phyloP scores from a whole-genome alignment of 306 rosid genomes.

The Phaseolus lunatus region DNA sequence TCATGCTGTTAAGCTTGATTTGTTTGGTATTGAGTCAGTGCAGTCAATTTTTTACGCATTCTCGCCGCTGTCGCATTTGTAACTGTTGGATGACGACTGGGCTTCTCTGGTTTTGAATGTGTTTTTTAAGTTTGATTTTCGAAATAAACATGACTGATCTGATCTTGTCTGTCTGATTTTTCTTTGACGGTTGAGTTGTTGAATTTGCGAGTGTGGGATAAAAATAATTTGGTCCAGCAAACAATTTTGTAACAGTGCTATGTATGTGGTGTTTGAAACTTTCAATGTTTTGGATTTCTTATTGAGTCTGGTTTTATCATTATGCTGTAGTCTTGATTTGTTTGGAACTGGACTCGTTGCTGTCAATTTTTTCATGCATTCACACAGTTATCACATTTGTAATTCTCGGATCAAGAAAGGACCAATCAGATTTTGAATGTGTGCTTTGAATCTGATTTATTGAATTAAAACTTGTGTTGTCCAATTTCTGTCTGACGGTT shows the following conservation, averaged over 20 bases:
- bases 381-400: not conserved
- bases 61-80: not conserved
- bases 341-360: not conserved
- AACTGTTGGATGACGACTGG: not conserved
- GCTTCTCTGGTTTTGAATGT: not conserved
- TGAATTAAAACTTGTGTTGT: not conserved
- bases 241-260: not conserved
- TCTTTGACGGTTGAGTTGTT: not conserved
- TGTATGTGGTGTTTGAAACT: not conserved
- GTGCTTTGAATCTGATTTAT: not conserved
- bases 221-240: not conserved
- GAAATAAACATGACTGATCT: not conserved
- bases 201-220: not conserved
- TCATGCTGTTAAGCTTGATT: constrained; percentile 17
- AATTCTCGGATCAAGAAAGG: not conserved
- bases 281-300: constrained; percentile 26
- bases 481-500: not conserved
- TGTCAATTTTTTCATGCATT: not conserved
- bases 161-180: not conserved
- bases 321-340: constrained; percentile 26
- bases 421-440: not conserved
- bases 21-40: not conserved
- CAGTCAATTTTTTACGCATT: not conserved
- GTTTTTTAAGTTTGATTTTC: not conserved
- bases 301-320: constrained; percentile 32